Evolutionary conservation across 345 rosid genomes (phyloP).

Genomic region (Gossypium mustelinum): DNA sequence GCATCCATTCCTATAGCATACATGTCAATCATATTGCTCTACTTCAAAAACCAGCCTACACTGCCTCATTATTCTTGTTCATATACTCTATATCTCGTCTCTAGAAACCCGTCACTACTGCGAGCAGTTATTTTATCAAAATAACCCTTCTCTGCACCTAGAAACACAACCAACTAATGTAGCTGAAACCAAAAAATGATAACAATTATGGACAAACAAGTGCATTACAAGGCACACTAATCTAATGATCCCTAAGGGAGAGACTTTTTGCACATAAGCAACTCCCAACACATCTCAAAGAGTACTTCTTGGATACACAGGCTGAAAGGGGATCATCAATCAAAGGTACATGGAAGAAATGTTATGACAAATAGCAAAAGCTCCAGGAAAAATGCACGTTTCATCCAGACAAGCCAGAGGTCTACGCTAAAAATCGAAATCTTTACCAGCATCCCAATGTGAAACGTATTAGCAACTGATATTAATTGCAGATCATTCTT

Average conservation of each 20-base stretch:
- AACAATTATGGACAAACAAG: background rate
- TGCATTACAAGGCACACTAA: background rate
- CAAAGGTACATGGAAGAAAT: background rate
- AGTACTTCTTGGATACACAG: background rate
- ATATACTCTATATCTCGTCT: too few species aligned
- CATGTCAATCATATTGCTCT: too few species aligned
- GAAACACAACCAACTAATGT: background rate
- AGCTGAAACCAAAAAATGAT: too few species aligned
- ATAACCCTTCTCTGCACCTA: background rate
- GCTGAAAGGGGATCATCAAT: background rate
- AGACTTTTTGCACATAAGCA: background rate
- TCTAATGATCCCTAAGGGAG: background rate
- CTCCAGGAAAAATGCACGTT: background rate
- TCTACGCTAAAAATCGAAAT: background rate
- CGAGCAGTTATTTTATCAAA: too few species aligned
- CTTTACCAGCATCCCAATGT: background rate
- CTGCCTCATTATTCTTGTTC: too few species aligned
- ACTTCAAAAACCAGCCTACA: too few species aligned
- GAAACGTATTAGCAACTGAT: background rate
- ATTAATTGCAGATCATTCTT: slow-evolving; percentile 25
- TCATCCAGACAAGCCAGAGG: background rate
- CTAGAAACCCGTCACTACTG: too few species aligned
- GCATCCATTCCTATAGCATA: too few species aligned
- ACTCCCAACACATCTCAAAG: background rate
- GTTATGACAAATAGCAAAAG: background rate